Evolutionary conservation across 441 rosid species (phyloP), one percentile per base, ranked within the genome.

Genomic region (Manihot esculenta): DNA sequence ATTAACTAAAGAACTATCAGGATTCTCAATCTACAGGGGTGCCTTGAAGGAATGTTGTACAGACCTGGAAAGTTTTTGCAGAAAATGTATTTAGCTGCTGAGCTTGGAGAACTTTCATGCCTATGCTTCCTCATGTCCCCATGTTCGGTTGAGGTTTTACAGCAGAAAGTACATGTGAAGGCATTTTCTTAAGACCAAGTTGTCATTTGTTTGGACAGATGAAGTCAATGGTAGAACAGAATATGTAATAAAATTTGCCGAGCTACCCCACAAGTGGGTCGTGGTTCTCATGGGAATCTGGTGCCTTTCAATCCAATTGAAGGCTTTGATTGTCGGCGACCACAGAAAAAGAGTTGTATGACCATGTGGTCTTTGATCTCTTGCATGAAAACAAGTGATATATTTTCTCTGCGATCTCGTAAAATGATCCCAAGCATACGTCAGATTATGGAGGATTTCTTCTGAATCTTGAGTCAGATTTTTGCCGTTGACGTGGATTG

Each of bases 231-330:
- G 93, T 81, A 75, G 78, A 57, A 84, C 81, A 62, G 94, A 89
- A 79, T 91, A 93, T 57, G 96, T 95, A 0, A 69, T 64, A 41
- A 95, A 93, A 77, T 96, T 95, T 57, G 96, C 97, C n/a, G 93
- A 89, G 72, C 79, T 91, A 75, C 91, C 93, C 38, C 88, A 81
- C 45, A 79, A 83, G 74, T 95, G 94, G 93, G 95, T 42, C 89
- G 84, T 53, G 81, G 83, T 71, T 82, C 86, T 80, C 99, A 91
- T 67, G 99, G 91, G 69, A 95, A 93, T 72, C 78, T 95, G 75
- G 91, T 93, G 72, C 97, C 98, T 30, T 95, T 86, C 81, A 91
- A 95, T 75, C 99, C 94, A 8, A 85, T 93, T 30, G 93, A 89
- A 79, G 96, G 90, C 56, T 89, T 96, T 3, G 97, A 91, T 73